phyloP scores from a whole-genome alignment of 768 basidiomycete genomes.

The Termitomyces sp. region DNA sequence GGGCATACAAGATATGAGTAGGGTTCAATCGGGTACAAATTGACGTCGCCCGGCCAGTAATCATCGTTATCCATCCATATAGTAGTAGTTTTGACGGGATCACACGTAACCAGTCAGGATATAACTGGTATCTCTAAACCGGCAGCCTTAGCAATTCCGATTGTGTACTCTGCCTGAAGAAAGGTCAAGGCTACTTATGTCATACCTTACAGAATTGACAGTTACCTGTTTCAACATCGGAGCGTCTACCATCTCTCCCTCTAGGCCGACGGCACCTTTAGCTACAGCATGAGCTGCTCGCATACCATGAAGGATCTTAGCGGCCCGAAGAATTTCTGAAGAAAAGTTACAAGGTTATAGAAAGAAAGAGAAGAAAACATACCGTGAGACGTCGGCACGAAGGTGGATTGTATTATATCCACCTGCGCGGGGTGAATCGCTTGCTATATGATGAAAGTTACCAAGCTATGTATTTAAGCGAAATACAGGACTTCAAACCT shows the following conservation, averaged over 20 bases:
- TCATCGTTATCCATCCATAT: background rate
- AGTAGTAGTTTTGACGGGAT: background rate
- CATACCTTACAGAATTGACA: background rate
- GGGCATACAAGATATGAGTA: background rate
- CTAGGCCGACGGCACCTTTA: slow-evolving; percentile 72
- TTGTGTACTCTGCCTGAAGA: slow-evolving; percentile 39
- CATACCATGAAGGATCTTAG: slow-evolving; percentile 67
- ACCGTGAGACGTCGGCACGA: slow-evolving; percentile 73
- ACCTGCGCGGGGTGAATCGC: slow-evolving; percentile 90
- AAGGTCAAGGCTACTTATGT: background rate
- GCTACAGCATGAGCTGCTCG: slow-evolving; percentile 43
- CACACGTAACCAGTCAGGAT: background rate
- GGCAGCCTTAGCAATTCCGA: slow-evolving; percentile 49
- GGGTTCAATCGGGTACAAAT: too few species aligned
- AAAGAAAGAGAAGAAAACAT: background rate
- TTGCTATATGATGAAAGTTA: slow-evolving; percentile 50
- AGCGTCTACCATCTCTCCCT: slow-evolving; percentile 86
- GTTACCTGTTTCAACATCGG: slow-evolving; percentile 82
- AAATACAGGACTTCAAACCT: slow-evolving; percentile 35
- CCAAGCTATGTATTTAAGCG: background rate
- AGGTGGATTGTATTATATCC: slow-evolving; percentile 68
- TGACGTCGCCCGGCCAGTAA: background rate
- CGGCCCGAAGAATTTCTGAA: slow-evolving; percentile 69
- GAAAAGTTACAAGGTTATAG: background rate
- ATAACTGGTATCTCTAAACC: slow-evolving; percentile 44